Base-by-base conservation (phyloP, 2,329 filamentous ascomycete genomes). In the Diplodia seriata region DNA sequence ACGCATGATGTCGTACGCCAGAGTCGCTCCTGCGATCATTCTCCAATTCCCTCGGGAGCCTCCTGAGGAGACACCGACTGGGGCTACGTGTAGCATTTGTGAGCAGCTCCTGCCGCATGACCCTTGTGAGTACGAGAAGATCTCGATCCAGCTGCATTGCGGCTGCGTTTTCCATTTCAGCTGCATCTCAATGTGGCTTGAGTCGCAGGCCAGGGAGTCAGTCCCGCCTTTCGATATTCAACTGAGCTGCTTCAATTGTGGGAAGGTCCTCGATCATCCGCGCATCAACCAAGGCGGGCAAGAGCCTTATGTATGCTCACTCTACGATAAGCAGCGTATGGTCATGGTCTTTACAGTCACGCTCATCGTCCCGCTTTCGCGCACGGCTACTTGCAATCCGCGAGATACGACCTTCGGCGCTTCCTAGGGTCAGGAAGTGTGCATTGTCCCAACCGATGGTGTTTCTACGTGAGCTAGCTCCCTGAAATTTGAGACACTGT, bases 161-260 rank as follows among this genome's bases (percentile, higher is more conserved):
- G 26, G 57, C 8, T 50, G 57, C 6, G 26, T 62, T 4, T 9
- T 8, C 0, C 57, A 62, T 7, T 49, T 8, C 9, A 1, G 1
- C 7, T 62, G 57, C 57, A 50, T 62, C 26, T 15, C 31, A 2
- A 12, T 50, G 15, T 62, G 57, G 57, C 36, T 62, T n/a, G 14
- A 33, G 18, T 6, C 18, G 2, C 7, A 36, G 26, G 18, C 40
- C 5, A 12, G 9, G 36, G 11, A 1, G 9, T 11, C 8, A 2
- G 20, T 12, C 15, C 5, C 53, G 29, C 6, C 2, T 4, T 3
- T 5, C 23, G 18, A 4, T 1, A n/a, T 62, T 4, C 40, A 20
- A 18, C 57, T 62, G 6, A 14, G 18, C 12, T 62, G 57, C 57
- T 49, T 20, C 9, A 47, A 5, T 18, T 59, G 38, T 8, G 38